Percentiles rank a stretch among this genome's conserved stretches.
Evolutionary conservation across 805 yeast species (phyloP).

Genomic region (Ogataea naganishii): DNA sequence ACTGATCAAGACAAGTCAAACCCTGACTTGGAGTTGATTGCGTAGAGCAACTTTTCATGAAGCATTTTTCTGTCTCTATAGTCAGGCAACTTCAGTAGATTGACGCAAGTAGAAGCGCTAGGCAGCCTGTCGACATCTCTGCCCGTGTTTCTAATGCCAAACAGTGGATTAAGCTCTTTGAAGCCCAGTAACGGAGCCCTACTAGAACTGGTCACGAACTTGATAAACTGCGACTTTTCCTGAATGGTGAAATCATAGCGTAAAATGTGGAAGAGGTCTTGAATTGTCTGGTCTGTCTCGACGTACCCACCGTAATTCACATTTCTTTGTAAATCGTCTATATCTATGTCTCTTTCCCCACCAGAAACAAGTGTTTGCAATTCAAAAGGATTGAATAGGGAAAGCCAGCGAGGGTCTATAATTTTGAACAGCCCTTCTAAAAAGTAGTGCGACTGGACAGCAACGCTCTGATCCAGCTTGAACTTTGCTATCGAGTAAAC

Average conservation of each 20-base stretch:
- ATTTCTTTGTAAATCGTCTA: constrained; percentile 57
- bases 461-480: constrained; percentile 57
- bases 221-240: constrained; percentile 60
- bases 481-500: constrained; percentile 71
- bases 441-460: constrained; percentile 53
- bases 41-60: constrained; percentile 58
- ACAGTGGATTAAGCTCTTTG: constrained; percentile 58
- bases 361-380: constrained; percentile 81
- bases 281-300: constrained; percentile 49
- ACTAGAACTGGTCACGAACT: constrained; percentile 88
- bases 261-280: constrained; percentile 67
- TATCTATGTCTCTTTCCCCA: constrained; percentile 58
- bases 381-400: constrained; percentile 78
- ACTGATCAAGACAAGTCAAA: constrained; percentile 62
- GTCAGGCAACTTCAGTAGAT: constrained; percentile 78
- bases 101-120: constrained; percentile 90
- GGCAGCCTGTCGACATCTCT: constrained; percentile 55
- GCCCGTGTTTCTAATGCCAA: constrained; percentile 73
- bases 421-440: constrained; percentile 63
- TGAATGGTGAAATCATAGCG: constrained; percentile 47
- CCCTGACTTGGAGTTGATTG: constrained; percentile 78
- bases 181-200: constrained; percentile 90
- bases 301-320: constrained; percentile 60
- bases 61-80: constrained; percentile 54
- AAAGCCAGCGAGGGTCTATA: constrained; percentile 67